Base-by-base conservation (phyloP, 2,329 filamentous ascomycete species). In the Penicillium vulpinum region DNA sequence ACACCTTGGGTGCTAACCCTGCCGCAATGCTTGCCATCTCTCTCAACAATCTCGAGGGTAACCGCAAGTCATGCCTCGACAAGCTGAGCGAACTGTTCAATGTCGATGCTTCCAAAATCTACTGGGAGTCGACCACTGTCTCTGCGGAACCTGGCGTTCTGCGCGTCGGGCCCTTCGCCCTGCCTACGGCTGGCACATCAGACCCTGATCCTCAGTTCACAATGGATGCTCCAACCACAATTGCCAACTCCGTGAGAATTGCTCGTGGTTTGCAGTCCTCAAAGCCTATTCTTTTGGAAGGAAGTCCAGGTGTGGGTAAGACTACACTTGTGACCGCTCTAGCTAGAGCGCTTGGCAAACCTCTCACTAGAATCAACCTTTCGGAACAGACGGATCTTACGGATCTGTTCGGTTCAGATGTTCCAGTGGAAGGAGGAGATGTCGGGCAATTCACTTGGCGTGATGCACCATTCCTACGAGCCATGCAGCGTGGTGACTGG, bases 321-420 rank as follows among this genome's bases (percentile, higher is more conserved):
- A 99, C 94, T 0, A 96, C 93, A 1, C 82, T 99, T 15, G 86
- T 99, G 22, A 88, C 89, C 44, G 92, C 94, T 0, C 80, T 99
- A 44, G 90, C 95, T 1, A 84, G 85, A 64, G 87, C 88, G 4
- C 89, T 91, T 62, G 91, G 92, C 5, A 88, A 88, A 60, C 88
- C 90, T 8, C 77, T 99, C 61, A 96, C 92, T 0, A 85, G 94
- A 66, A 97, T 99, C 75, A 99, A 99, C 70, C 80, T 99, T 58
- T 97, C 94, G 0, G 94, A 99, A 66, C 94, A 99, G 76, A 99
- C 95, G 0, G 94, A 99, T 74, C 79, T 99, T 48, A 97, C 97
- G 84, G 94, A 99, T 72, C 80, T 99, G 1, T 99, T 99, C 72
- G 94, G 94, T 57, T 96, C 93, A 0, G 94, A 99, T 77, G 91